phyloP scores from a whole-genome alignment of 1,139 yeast genomes.

The Nakaseomyces kungkrabaensis region DNA sequence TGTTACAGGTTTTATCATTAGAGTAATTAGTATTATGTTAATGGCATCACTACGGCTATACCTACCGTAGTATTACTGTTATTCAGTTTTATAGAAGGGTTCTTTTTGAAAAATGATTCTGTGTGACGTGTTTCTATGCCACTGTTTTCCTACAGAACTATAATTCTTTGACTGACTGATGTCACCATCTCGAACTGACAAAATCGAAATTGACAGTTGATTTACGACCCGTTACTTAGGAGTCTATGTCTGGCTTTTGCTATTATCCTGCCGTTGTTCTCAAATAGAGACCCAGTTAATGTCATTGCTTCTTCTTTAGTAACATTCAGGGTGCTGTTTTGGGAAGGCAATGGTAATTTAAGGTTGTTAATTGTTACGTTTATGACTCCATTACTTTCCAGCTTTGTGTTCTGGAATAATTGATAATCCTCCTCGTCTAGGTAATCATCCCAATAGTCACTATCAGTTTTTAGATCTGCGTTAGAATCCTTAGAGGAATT shows the following conservation, averaged over 20 bases:
- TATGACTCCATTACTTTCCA: slow-evolving; percentile 16
- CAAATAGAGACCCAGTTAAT: slow-evolving; percentile 9
- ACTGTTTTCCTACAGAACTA: too few relatives aligned
- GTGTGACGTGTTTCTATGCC: too few relatives aligned
- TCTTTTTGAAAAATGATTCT: too few relatives aligned
- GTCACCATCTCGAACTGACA: too few relatives aligned
- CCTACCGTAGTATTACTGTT: too few relatives aligned
- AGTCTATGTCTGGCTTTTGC: slow-evolving; percentile 1
- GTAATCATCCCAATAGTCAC: slow-evolving; percentile 19
- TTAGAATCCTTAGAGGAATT: neutral
- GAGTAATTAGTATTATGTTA: too few relatives aligned
- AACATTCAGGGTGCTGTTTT: neutral
- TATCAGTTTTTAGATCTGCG: neutral
- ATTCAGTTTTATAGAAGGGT: too few relatives aligned
- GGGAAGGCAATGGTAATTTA: neutral
- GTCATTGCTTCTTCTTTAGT: neutral
- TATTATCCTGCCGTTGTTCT: slow-evolving; percentile 1
- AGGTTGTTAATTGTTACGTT: slow-evolving; percentile 6
- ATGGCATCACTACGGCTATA: too few relatives aligned
- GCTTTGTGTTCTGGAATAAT: slow-evolving; percentile 15
- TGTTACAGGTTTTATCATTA: too few relatives aligned
- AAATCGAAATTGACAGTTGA: neutral
- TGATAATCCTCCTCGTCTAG: slow-evolving; percentile 24
- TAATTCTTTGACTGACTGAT: too few relatives aligned
- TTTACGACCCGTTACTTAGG: slow-evolving; percentile 6